Evolutionary conservation across 2,329 filamentous ascomycete genomes (phyloP).

Genomic region (Teratosphaeria viscida): DNA sequence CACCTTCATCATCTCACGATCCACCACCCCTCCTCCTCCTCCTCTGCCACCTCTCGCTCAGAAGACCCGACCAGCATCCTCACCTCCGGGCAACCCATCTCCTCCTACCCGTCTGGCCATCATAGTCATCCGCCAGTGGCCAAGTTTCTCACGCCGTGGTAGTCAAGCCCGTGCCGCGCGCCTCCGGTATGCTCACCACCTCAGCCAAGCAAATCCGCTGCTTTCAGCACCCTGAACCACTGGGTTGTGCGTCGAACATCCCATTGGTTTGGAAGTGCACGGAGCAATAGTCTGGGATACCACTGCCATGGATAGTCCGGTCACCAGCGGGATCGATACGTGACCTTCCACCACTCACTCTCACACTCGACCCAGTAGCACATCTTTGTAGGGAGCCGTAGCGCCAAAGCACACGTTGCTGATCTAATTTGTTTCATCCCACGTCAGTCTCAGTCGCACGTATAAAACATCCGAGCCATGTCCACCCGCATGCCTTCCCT

Average conservation of each 20-base stretch:
- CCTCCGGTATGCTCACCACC: neutral
- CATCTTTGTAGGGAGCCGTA: no score
- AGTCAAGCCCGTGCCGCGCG: neutral
- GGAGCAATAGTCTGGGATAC: neutral
- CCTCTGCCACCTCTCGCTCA: neutral
- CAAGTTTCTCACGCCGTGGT: neutral
- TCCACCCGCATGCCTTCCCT: no score
- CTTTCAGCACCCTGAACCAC: neutral
- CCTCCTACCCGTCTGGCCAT: neutral
- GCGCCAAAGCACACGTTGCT: no score
- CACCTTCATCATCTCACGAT: neutral
- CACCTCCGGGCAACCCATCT: neutral
- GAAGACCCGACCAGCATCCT: neutral
- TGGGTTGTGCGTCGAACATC: neutral
- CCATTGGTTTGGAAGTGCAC: neutral
- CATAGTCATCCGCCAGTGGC: neutral
- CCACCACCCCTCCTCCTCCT: no score
- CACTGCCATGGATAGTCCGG: neutral
- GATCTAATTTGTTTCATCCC: no score
- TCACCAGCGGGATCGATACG: neutral
- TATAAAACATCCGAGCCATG: no score
- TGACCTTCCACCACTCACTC: neutral
- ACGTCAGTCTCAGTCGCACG: no score
- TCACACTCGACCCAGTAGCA: no score
- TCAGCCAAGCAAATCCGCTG: neutral